Base-by-base conservation (phyloP, 306 rosid species). In the Oemleria cerasiformis region DNA sequence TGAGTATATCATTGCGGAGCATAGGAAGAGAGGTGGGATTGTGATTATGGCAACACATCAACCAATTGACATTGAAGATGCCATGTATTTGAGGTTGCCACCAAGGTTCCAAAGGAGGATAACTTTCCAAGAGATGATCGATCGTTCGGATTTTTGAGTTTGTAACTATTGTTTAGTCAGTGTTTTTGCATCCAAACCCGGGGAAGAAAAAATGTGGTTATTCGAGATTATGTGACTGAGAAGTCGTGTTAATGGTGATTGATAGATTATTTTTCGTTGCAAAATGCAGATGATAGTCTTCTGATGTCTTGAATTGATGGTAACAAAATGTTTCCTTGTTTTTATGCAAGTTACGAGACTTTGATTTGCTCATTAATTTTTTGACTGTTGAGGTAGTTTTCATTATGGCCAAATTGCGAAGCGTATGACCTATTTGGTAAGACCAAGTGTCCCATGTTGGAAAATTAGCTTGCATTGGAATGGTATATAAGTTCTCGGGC, bases 51-150 rank as follows among this genome's bases (percentile, higher is more conserved):
- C 85, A 11, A 81, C 86, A 3, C 86, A 92, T 83, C 73, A 86
- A 58, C 92, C 95, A 17, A 90, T 92, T 54, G 47, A 82, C 79
- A 92, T 90, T n/a, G 92, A 88, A 61, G 98, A 92, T 65, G 75
- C 92, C 65, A 80, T 85, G 95, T 11, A 73, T 70, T 77, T 88
- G 80, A 86, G 80, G 85, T 83, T 92, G 64, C 98, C 98, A 6
- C 91, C 98, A 19, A 90, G 98, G 78, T 92, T 92, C 80, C 98
- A 95, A 0, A 82, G 96, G 79, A 85, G 91, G 79, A 86, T 90
- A 87, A 86, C 95, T 1, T 69, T 75, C 39, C 84, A 70, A n/a
- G 97, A 91, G 60, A 91, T 91, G 97, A 92, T 88, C 65, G 97
- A 83, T 62, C 86, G 97, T 10, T 14, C 50, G 0, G 92, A 87